Base-by-base conservation (phyloP, 306 rosid species). In the Dicorynia guianensis region DNA sequence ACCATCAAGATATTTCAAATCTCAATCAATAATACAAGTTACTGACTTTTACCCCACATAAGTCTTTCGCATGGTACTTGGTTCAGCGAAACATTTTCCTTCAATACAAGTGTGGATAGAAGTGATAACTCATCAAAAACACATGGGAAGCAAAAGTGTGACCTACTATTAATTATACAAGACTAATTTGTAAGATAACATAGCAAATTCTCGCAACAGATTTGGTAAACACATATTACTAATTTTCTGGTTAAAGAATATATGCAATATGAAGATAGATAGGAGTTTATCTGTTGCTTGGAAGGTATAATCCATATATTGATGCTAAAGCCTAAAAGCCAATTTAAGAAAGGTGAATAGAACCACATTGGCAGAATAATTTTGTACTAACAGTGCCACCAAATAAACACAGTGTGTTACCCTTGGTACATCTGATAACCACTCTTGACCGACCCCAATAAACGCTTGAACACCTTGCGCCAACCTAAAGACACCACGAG, bases 401-500 rank as follows among this genome's bases (percentile, higher is more conserved):
- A 53, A 58, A 34, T 15, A 39, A 65, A 42, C 53, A 53, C 49
- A 63, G 10, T 10, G 67, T 0, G 59, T 54, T 60, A 89, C 97
- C 90, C 81, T 89, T 39, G 99, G 86, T 25, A 85, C 75, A 76
- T 92, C 97, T 7, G 88, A 78, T 9, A 92, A 90, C 97, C 97
- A 92, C 86, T 95, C 99, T 65, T 93, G 87, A 72, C 99, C 93
- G 53, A 95, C 97, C 11, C 96, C 97, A 17, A 95, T 3, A 61
- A 95, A 86, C 14, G 93, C 99, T 83, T 90, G 97, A 80, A 95
- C 80, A 17, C 96, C 97, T 81, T 95, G 99, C 69, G 83, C 97
- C 82, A 95, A 62, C 81, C 97, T 87, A 34, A 92, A 39, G 56
- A 90, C 91, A 50, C 97, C 99, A 43, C 97, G 83, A 7, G 99